Evolutionary conservation across 2,329 filamentous ascomycete genomes (phyloP), one percentile per base, ranked within the genome.

Genomic region (Chrysoporthe cubensis): DNA sequence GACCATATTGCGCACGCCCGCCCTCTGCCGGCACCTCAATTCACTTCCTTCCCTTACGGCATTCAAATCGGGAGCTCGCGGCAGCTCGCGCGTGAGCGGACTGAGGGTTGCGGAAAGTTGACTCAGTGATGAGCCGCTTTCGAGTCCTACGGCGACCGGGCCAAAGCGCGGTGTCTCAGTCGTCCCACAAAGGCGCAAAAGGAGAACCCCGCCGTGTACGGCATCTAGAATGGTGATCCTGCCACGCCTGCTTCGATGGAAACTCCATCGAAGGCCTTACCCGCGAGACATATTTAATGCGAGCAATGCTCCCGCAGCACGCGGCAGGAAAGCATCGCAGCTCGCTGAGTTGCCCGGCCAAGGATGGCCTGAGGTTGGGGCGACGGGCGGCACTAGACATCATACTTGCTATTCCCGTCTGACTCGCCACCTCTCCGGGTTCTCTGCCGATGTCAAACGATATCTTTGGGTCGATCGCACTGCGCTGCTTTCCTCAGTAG

Each of bases 171-270:
- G n/a, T 37, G 52, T 54, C 7, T 21, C 18, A 26, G 42, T 16
- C 18, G 32, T 50, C 54, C 34, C 54, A 57, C 54, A 57, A 57
- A 57, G 32, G 18, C n/a, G 32, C 21, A 4, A 57, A 57, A 57
- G 54, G 18, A 40, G 32, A 21, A 4, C 13, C 26, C 50, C 21
- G 50, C 26, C 11, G 26, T 5, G 50, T 32, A 16, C 21, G 26
- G 50, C 11, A 34, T 34, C 4, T 54, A 21, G 13, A 26, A 54
- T 26, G 21, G 13, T 26, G 48, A 26, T 52, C 21, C 21, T 52
- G 46, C 48, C 26, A 26, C 26, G 26, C 26, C 26, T 26, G 26
- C n/a, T 32, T 52, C 21, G 50, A 54, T 54, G 50, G 50, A 32
- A 54, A 21, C 50, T 14, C 32, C 4, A 16, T 54, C 13, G 11